These are phyloP conservation scores for Melaleuca quinquenervia DNA, from an alignment of 345 rosid genomes.

Conservation along the genomic window DNA sequence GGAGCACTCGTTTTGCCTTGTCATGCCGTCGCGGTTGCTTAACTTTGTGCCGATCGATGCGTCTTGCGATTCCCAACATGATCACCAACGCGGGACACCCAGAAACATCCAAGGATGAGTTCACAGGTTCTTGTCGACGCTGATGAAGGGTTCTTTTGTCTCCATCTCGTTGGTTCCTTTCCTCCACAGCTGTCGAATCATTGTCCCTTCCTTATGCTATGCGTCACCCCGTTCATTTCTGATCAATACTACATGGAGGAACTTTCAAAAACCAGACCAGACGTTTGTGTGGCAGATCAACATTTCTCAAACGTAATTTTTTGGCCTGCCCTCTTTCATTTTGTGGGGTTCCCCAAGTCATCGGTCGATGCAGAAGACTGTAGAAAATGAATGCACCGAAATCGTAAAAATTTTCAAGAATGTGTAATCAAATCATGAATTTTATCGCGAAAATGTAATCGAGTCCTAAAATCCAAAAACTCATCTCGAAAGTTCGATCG, in stretches of 20 bases:
- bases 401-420: no score
- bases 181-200: neutral
- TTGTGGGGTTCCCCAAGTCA: no score
- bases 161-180: neutral
- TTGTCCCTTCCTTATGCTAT: neutral
- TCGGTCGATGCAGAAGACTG: no score
- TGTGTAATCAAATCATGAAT: no score
- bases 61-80: no score
- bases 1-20: neutral
- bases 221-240: neutral
- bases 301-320: no score
- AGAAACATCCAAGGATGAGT: neutral
- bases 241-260: neutral
- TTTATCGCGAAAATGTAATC: no score
- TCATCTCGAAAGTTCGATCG: no score
- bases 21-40: neutral
- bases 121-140: neutral
- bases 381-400: no score
- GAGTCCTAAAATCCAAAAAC: no score
- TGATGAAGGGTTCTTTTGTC: neutral
- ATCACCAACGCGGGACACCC: neutral
- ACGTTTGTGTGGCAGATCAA: neutral
- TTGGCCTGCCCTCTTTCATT: no score
- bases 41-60: neutral
- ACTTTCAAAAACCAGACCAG: neutral